Conservation (phyloP, 2,329 filamentous ascomycete genomes). For the Cordyceps javanica region DNA sequence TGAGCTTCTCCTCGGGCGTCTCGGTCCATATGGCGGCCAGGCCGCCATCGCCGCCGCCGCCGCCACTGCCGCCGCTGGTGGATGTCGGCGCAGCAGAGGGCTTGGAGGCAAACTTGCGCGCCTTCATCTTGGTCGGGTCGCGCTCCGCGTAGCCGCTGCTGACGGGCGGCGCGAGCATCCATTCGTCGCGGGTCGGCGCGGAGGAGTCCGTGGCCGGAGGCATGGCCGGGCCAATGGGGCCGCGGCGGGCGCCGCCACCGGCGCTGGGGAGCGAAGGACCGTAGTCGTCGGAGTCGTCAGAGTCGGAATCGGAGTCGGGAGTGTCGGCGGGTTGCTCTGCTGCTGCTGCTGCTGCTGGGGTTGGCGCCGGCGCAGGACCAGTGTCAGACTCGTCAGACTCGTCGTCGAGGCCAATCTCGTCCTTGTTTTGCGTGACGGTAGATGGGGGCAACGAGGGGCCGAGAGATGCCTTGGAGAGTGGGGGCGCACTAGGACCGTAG, state of each 20-base stretch:
- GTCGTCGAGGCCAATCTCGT: conserved; percentile 37
- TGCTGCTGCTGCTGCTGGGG: conserved; percentile 28
- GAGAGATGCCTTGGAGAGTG: conserved; percentile 16
- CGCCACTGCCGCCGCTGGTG: conserved; percentile 22
- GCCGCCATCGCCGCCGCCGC: conserved; percentile 22
- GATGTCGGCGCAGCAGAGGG: conserved; percentile 17
- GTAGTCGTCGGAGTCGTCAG: conserved; percentile 46
- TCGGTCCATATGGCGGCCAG: conserved; percentile 81
- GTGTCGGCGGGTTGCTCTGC: conserved; percentile 29
- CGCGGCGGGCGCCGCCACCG: conserved; percentile 36
- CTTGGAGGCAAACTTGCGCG: conserved; percentile 73
- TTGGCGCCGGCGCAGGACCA: conserved; percentile 31
- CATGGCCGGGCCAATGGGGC: conserved; percentile 35
- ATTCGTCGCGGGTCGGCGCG: conserved; percentile 66
- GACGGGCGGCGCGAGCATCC: conserved; percentile 70
- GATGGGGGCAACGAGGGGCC: conserved; percentile 19
- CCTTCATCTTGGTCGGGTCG: conserved; percentile 78
- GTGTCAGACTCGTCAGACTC: conserved; percentile 30
- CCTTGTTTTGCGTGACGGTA: conserved; percentile 23
- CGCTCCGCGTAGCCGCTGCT: conserved; percentile 51
- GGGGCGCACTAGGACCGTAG: conserved; percentile 32
- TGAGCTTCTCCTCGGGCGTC: conserved; percentile 80
- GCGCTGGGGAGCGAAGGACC: conserved; percentile 49
- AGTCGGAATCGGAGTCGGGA: conserved; percentile 27
- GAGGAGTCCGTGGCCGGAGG: conserved; percentile 24